These are phyloP conservation scores for Flagelloscypha sp. DNA, from an alignment of 768 basidiomycete genomes.

Conservation along the genomic window DNA sequence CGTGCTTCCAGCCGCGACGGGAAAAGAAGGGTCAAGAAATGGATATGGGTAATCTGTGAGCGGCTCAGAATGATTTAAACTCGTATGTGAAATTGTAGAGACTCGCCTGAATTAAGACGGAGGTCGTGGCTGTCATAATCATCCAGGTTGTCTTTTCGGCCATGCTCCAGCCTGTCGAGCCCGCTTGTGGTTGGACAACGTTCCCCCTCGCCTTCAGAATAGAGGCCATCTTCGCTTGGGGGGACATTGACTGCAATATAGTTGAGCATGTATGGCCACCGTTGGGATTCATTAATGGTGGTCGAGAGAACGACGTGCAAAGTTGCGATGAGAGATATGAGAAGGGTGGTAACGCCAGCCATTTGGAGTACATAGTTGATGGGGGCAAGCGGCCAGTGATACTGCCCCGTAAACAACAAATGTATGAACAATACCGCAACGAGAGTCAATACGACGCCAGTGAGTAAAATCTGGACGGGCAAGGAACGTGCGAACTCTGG, in stretches of 20 bases:
- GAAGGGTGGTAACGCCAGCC: slow-evolving; percentile 70
- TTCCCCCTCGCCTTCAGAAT: too few relatives aligned
- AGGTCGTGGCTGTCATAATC: slow-evolving; percentile 79
- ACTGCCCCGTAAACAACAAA: slow-evolving; percentile 90
- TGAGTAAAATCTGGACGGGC: slow-evolving; percentile 83
- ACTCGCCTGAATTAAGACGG: slow-evolving; percentile 77
- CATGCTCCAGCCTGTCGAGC: slow-evolving; percentile 63
- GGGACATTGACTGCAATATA: slow-evolving; percentile 82
- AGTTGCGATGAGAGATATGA: slow-evolving; percentile 71
- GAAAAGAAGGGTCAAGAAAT: slow-evolving; percentile 91
- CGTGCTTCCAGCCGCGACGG: slow-evolving; percentile 84
- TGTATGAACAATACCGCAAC: slow-evolving; percentile 82
- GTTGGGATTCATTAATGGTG: slow-evolving; percentile 50
- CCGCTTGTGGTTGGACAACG: too few relatives aligned
- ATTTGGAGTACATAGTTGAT: slow-evolving; percentile 90
- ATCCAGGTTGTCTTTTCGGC: slow-evolving; percentile 73
- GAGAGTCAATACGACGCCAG: slow-evolving; percentile 79
- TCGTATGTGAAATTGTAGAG: not conserved
- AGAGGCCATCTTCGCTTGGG: slow-evolving; percentile 29
- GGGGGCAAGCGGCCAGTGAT: slow-evolving; percentile 90
- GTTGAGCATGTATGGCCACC: slow-evolving; percentile 94
- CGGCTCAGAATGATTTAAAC: not conserved
- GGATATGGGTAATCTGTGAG: slow-evolving; percentile 86
- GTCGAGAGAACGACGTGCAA: slow-evolving; percentile 64
- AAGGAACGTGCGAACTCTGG: slow-evolving; percentile 83